Evolutionary conservation across 2,329 filamentous ascomycete genomes (phyloP).

Genomic region (Colletotrichum phormii): DNA sequence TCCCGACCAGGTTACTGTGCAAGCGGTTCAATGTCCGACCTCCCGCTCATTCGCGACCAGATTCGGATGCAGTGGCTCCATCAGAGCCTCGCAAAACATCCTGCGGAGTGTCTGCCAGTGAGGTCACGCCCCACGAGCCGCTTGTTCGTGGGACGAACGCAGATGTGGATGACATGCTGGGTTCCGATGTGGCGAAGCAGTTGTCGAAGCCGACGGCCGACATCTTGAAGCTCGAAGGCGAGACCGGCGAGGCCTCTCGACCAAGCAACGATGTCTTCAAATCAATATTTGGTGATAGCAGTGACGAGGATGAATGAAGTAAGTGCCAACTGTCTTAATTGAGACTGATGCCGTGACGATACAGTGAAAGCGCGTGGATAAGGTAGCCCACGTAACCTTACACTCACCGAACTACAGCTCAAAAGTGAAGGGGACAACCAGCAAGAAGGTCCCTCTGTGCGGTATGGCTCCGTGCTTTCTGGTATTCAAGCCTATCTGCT

Average conservation of each 20-base stretch:
- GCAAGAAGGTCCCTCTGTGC: too few relatives aligned
- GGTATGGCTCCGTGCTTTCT: background rate
- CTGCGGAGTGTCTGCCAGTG: background rate
- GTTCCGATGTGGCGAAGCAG: background rate
- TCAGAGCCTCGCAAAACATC: background rate
- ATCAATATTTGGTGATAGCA: slow-evolving; percentile 93
- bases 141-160: background rate
- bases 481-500: background rate
- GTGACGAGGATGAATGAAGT: slow-evolving; percentile 64
- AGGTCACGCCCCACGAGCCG: background rate
- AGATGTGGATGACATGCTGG: background rate
- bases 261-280: slow-evolving; percentile 70
- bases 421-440: background rate
- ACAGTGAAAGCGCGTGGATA: background rate
- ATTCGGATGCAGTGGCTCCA: slow-evolving; percentile 49
- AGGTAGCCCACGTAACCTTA: background rate
- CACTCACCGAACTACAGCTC: background rate
- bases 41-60: slow-evolving; percentile 74
- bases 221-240: slow-evolving; percentile 31
- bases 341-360: background rate
- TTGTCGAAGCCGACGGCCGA: background rate
- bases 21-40: slow-evolving; percentile 92
- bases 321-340: slow-evolving; percentile 3
- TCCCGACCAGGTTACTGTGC: slow-evolving; percentile 86
- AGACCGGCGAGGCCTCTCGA: background rate